Percentiles rank a stretch among this genome's conserved stretches.
Conservation (phyloP, 106 monocot genomes). For the Phalaenopsis aphrodite region DNA sequence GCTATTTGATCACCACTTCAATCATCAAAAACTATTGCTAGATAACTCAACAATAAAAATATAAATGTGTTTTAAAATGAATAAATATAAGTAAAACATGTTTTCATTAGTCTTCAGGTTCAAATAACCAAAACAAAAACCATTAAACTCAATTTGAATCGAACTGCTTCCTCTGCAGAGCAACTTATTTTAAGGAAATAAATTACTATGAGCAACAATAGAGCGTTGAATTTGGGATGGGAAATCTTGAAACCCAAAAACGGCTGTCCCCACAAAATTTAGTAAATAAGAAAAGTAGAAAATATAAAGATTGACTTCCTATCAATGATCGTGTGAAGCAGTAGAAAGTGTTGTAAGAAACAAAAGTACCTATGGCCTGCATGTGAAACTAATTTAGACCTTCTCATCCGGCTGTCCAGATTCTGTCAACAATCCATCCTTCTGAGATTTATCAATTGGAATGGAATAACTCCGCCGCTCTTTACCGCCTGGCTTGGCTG, state of each 20-base stretch:
- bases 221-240: neutral
- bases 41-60: neutral
- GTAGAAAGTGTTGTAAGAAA: neutral
- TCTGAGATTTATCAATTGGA: constrained; percentile 33
- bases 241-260: neutral
- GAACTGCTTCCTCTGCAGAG: neutral
- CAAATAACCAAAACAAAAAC: neutral
- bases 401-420: constrained; percentile 35
- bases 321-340: neutral
- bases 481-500: constrained; percentile 68
- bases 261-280: neutral
- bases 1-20: too few relatives aligned
- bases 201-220: neutral
- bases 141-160: neutral
- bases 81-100: neutral
- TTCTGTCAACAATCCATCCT: constrained; percentile 23
- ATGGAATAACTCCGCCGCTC: constrained; percentile 22
- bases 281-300: neutral
- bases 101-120: neutral
- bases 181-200: neutral
- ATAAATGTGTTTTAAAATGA: neutral
- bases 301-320: neutral
- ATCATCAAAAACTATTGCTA: neutral
- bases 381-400: constrained; percentile 15
- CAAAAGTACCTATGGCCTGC: neutral